Percentiles rank a stretch among this genome's conserved stretches.
Evolutionary conservation across 805 yeast genomes (phyloP).

Genomic region (Candida piceae): DNA sequence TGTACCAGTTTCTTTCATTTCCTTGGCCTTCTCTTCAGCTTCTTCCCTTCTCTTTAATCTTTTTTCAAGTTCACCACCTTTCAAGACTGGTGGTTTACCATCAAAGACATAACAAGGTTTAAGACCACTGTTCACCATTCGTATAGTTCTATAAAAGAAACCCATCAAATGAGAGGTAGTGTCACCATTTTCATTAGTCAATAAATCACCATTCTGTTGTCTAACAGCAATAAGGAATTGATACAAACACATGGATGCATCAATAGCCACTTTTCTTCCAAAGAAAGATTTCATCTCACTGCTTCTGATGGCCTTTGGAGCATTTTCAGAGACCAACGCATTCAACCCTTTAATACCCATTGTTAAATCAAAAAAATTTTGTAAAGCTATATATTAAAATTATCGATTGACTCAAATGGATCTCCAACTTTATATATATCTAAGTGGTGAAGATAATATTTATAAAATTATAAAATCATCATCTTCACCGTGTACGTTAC

Average conservation of each 20-base stretch:
- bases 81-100: slow-evolving; percentile 94
- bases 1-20: slow-evolving; percentile 74
- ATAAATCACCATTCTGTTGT: slow-evolving; percentile 93
- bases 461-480: too few relatives aligned
- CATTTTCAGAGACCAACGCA: slow-evolving; percentile 82
- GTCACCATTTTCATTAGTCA: slow-evolving; percentile 84
- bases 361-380: too few relatives aligned
- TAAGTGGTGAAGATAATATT: too few relatives aligned
- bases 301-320: slow-evolving; percentile 73
- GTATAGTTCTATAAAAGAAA: slow-evolving; percentile 86
- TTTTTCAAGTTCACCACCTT: slow-evolving; percentile 89
- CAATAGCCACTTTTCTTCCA: slow-evolving; percentile 96
- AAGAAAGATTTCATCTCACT: slow-evolving; percentile 80
- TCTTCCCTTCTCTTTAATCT: slow-evolving; percentile 76
- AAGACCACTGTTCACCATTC: slow-evolving; percentile 88
- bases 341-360: slow-evolving; percentile 64
- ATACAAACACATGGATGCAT: slow-evolving; percentile 94
- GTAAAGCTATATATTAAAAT: too few relatives aligned
- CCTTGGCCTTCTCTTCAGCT: slow-evolving; percentile 71
- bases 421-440: too few relatives aligned
- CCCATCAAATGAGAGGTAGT: slow-evolving; percentile 95
- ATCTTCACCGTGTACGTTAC: too few relatives aligned
- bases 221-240: slow-evolving; percentile 95
- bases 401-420: too few relatives aligned
- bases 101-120: slow-evolving; percentile 97